Evolutionary conservation across 2,329 filamentous ascomycete genomes (phyloP).

Genomic region (Erysiphe pulchra): DNA sequence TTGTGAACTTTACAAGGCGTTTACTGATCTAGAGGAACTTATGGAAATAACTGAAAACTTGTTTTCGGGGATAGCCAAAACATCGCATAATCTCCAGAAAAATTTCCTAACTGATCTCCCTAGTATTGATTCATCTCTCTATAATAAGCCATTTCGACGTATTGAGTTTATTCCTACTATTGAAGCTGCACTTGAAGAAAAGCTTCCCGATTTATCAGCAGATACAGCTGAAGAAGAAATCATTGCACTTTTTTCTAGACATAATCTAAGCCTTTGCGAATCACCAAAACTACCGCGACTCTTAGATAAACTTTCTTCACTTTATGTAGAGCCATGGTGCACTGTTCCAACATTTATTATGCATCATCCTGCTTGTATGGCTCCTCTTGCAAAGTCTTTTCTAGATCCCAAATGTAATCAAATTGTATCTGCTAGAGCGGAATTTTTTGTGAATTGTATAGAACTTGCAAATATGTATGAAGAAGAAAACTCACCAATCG

Average conservation of each 20-base stretch:
- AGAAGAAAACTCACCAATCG: constrained; percentile 81
- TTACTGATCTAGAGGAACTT: constrained; percentile 48
- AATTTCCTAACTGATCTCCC: constrained; percentile 21
- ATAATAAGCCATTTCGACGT: constrained; percentile 30
- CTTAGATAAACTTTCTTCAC: constrained; percentile 54
- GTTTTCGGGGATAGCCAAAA: constrained; percentile 29
- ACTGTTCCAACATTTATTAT: constrained; percentile 56
- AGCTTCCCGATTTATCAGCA: constrained; percentile 16
- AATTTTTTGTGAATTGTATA: constrained; percentile 55
- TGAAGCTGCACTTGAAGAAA: constrained; percentile 33
- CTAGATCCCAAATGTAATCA: constrained; percentile 45
- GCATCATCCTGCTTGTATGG: constrained; percentile 73
- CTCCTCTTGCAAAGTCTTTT: constrained; percentile 76
- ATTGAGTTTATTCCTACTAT: constrained; percentile 67
- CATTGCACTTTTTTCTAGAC: constrained; percentile 24
- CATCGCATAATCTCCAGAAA: constrained; percentile 22
- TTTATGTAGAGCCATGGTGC: constrained; percentile 58
- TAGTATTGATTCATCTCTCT: constrained; percentile 22
- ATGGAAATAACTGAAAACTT: constrained; percentile 53
- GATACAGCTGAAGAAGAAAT: constrained; percentile 32
- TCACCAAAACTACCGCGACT: constrained; percentile 38
- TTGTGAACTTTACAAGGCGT: constrained; percentile 88
- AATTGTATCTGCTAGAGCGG: constrained; percentile 52
- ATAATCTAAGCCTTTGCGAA: constrained; percentile 22
- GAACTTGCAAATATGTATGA: constrained; percentile 96